Conservation (phyloP, 768 basidiomycete species). For the Trichaptum fuscoviolaceum region DNA sequence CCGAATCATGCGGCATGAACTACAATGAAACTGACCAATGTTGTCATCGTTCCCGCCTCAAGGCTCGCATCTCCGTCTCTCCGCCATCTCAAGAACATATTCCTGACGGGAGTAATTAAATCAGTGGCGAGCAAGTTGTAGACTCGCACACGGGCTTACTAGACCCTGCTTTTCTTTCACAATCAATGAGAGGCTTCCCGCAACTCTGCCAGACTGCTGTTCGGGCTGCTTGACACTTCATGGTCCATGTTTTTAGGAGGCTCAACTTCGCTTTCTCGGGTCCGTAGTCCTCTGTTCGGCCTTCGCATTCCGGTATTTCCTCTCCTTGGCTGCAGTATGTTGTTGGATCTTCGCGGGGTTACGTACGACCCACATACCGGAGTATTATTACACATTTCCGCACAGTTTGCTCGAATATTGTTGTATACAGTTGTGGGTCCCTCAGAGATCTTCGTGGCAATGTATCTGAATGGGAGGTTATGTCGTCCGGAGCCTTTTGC, state of each 20-base stretch:
- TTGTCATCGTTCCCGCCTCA: background rate
- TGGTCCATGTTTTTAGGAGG: too few species aligned
- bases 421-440: constrained; percentile 1
- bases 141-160: background rate
- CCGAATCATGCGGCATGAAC: background rate
- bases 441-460: background rate
- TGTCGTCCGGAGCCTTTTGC: background rate
- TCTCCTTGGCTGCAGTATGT: too few species aligned
- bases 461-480: background rate
- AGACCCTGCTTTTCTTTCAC: background rate
- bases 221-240: background rate
- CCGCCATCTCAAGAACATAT: background rate
- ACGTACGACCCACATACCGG: background rate
- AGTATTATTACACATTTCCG: background rate
- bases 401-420: background rate
- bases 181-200: background rate
- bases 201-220: background rate
- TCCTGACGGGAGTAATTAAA: background rate
- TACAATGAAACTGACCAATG: background rate
- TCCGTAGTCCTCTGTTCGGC: too few species aligned
- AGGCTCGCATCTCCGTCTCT: background rate
- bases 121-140: background rate
- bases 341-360: background rate
- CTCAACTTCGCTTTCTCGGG: too few species aligned
- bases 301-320: too few species aligned